A percentile compares a stretch with the other conserved stretches of the same genome.
phyloP scores from a whole-genome alignment of 257 asterid species.

The Nicotiana sylvestris region DNA sequence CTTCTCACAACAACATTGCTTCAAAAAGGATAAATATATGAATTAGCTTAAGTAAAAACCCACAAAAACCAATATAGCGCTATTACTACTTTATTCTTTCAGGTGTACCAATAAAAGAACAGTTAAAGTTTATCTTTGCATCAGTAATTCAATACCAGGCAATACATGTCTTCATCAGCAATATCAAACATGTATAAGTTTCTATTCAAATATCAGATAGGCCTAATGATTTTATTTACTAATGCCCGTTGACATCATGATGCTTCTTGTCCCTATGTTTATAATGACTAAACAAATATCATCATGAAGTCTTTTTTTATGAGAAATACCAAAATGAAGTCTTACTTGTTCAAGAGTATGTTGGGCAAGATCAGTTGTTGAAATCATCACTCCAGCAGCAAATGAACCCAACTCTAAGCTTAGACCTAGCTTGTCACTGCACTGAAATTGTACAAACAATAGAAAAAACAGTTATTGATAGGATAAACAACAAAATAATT shows the following conservation, averaged over 20 bases:
- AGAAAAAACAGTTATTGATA: not conserved
- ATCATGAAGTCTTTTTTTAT: conserved; percentile 15
- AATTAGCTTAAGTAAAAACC: not conserved
- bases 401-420: conserved; percentile 98
- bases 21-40: not conserved
- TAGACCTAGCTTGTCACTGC: conserved; percentile 98
- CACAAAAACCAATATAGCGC: not conserved
- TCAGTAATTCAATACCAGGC: not conserved
- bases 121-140: not conserved
- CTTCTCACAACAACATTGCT: not conserved
- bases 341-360: conserved; percentile 95
- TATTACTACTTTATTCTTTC: not conserved
- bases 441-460: conserved; percentile 56
- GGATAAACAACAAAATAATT: not conserved
- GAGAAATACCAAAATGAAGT: conserved; percentile 7
- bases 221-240: not conserved
- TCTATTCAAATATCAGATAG: not conserved
- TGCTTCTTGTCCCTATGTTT: not conserved
- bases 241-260: not conserved
- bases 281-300: not conserved
- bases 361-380: conserved; percentile 95
- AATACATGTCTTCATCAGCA: not conserved
- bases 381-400: conserved; percentile 99
- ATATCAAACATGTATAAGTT: not conserved
- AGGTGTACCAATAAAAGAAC: not conserved